phyloP scores from a whole-genome alignment of 179 eudicot species.

The Gypsophila paniculata region DNA sequence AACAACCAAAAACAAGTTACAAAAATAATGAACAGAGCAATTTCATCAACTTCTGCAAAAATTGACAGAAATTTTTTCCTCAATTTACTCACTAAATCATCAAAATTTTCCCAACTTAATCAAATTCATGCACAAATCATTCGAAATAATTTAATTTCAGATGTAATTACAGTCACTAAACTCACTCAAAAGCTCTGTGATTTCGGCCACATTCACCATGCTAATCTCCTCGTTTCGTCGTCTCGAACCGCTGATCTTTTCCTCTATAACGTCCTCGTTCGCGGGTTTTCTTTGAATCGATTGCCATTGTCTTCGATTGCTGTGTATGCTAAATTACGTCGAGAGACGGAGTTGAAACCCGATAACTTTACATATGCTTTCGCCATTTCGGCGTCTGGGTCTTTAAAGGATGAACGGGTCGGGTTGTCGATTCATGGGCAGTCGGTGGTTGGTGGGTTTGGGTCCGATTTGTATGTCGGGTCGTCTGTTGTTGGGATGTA shows the following conservation, averaged over 20 bases:
- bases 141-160: constrained; percentile 36
- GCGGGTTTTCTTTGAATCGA: constrained; percentile 38
- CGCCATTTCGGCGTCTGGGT: constrained; percentile 51
- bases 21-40: constrained; percentile 43
- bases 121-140: constrained; percentile 78
- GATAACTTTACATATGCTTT: constrained; percentile 59
- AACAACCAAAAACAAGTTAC: too few relatives aligned
- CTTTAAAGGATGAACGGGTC: constrained; percentile 31
- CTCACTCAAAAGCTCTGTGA: constrained; percentile 61
- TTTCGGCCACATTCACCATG: constrained; percentile 42
- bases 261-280: constrained; percentile 57
- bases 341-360: constrained; percentile 34
- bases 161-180: constrained; percentile 51
- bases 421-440: constrained; percentile 59
- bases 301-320: constrained; percentile 34
- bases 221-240: constrained; percentile 46
- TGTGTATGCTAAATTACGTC: constrained; percentile 37
- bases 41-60: constrained; percentile 6
- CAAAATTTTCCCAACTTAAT: constrained; percentile 37
- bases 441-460: constrained; percentile 56
- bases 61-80: constrained; percentile 37
- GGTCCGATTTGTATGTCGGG: constrained; percentile 66
- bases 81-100: constrained; percentile 40
- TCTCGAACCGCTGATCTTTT: constrained; percentile 50
- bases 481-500: constrained; percentile 64